Base-by-base conservation (phyloP, 2,329 filamentous ascomycete species). In the Neurospora sp. region DNA sequence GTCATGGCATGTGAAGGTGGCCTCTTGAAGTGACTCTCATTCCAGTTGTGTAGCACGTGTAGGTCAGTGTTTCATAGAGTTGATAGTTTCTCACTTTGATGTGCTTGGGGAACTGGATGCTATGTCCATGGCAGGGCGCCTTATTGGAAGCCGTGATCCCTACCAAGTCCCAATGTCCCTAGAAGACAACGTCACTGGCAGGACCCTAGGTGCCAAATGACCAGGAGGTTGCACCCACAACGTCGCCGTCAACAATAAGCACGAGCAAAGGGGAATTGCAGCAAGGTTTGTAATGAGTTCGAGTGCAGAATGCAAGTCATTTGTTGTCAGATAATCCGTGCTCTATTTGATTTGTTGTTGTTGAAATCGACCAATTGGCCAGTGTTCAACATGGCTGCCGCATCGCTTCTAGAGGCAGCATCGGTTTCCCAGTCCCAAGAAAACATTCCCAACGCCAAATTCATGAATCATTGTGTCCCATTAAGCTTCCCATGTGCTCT, bases 401-500 rank as follows among this genome's bases (percentile, higher is more conserved):
- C 46, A 28, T 15, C 46, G 46, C 46, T 52, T 52, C 19, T 62
- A 33, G 28, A 3, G 12, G 28, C 28, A 62, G 52, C 52, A 62
- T 62, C 28, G 28, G 28, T 33, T 28, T 62, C 52, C 52, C 52
- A 17, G 28, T 33, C 52, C 52, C 52, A 62, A 62, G 46, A 57
- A 62, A 62, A 62, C 3, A 62, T 62, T 33, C 28, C 52, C 52
- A 62, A 62, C 52, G 52, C 52, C 52, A 62, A 17, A 17, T 36
- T 57, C 52, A 62, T 62, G 52, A 62, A 62, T 62, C 52, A 62
- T 62, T 62, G 52, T 62, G 8, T 62, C 52, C 52, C 52, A 33
- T 62, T 62, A 62, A 33, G 52, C 23, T 36, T 33, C 52, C 52
- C 52, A 33, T 62, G 15, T 62, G 46, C 52, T 62, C 74, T 80